Percentiles rank a stretch among this genome's conserved stretches.
phyloP scores from a whole-genome alignment of 208 protist species.

The Crithidia acanthocephali region DNA sequence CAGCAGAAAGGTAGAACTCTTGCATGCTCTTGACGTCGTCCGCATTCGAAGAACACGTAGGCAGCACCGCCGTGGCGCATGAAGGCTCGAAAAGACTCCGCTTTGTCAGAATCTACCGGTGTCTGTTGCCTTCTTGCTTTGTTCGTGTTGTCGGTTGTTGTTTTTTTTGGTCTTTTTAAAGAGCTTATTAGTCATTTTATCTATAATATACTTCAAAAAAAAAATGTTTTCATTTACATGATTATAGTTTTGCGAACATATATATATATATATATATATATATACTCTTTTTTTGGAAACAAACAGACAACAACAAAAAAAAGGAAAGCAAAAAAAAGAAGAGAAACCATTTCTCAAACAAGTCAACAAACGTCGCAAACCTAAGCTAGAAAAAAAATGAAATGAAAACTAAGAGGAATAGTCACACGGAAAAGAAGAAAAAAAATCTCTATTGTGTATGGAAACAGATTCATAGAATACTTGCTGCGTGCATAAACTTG shows the following conservation, averaged over 20 bases:
- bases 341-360: neutral
- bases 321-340: slow-evolving; percentile 8
- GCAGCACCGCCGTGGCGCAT: no score
- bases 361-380: neutral
- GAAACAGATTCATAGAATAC: neutral
- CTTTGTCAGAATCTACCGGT: no score
- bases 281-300: neutral
- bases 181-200: slow-evolving; percentile 8
- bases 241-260: neutral
- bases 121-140: no score
- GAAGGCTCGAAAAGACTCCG: no score
- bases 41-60: no score
- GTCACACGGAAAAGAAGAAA: neutral
- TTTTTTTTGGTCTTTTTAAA: no score
- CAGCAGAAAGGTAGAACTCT: no score
- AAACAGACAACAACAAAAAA: neutral
- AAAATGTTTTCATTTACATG: slow-evolving; percentile 3
- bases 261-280: slow-evolving; percentile 7
- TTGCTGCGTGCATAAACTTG: neutral
- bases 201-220: neutral
- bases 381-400: neutral
- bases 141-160: no score
- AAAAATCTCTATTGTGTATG: slow-evolving; percentile 9
- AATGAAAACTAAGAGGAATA: neutral
- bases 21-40: no score